A percentile compares a stretch with the other conserved stretches of the same genome.
Conservation (phyloP, 1,284 basidiomycete genomes). For the Irpex lacteus region DNA sequence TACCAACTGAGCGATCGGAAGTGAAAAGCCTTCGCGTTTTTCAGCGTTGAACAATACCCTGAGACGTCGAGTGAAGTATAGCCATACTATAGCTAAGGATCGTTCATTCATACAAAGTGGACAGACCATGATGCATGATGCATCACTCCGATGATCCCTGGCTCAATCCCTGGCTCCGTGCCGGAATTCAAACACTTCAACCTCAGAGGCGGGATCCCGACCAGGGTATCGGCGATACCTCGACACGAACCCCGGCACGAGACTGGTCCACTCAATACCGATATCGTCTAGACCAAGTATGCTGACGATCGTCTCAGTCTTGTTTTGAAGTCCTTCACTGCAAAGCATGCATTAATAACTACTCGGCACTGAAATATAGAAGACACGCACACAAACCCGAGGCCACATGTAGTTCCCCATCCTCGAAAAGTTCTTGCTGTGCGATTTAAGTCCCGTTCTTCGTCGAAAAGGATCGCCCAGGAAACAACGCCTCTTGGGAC, state of each 20-base stretch:
- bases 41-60: too few species aligned
- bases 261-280: not conserved
- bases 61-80: too few species aligned
- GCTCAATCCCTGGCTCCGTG: too few species aligned
- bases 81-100: too few species aligned
- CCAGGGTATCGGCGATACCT: not conserved
- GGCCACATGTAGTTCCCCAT: not conserved
- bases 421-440: not conserved
- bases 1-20: too few species aligned
- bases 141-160: too few species aligned
- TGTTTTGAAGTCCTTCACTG: not conserved
- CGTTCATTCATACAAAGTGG: too few species aligned
- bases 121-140: too few species aligned
- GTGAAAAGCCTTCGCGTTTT: too few species aligned
- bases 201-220: not conserved
- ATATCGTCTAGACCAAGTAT: not conserved
- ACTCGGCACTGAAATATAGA: not conserved
- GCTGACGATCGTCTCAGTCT: not conserved
- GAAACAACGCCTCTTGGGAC: conserved; percentile 25
- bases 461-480: conserved; percentile 17
- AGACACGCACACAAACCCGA: not conserved
- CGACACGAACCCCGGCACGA: not conserved
- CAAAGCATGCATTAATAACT: not conserved
- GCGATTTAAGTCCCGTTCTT: not conserved
- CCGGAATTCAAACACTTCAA: not conserved